Evolutionary conservation across 805 yeast species (phyloP), one percentile per base, ranked within the genome.

Genomic region (Soucietia sequanensis): DNA sequence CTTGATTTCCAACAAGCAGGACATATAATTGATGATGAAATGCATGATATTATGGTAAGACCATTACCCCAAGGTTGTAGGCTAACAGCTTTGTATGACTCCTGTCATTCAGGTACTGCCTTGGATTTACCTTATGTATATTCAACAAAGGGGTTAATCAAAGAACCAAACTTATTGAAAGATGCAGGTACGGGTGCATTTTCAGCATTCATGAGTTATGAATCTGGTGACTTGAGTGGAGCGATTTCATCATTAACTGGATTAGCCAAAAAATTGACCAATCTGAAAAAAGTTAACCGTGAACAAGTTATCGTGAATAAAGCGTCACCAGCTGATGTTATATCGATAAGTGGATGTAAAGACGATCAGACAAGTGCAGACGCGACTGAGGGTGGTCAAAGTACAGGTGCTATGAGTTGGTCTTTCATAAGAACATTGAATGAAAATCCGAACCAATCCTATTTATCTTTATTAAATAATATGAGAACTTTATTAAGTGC

Each of bases 331-430:
- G 69, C 68, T 1, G 68, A 63, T 47, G 61, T 60, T 12, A 56
- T 63, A 29, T 52, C 62, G 21, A 46, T 63, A 13, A 52, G 60
- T 9, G 69, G 69, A 9, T 61, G 67, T 46, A 63, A 63, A 43
- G 69, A 63, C 38, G 65, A 60, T 43, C 69, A 63, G 43, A 63
- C 69, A 6, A 52, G 60, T 33, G 69, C 69, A n/a, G 69, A 63
- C 49, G 65, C 69, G 6, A 45, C 38, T 15, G 61, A 60, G 37
- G 47, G 42, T 34, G 68, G 68, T n/a, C 48, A 33, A 34, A 55
- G 55, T 22, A 62, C 66, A n/a, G 69, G 69, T 15, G 69, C 69
- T 15, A 63, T 63, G 69, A 53, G 62, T 34, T 61, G 63, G 61
- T 51, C 65, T 2, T 62, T 63, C 38, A 60, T 62, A 26, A 47